Base-by-base conservation (phyloP, 2,329 filamentous ascomycete species). In the Diaporthe eres region DNA sequence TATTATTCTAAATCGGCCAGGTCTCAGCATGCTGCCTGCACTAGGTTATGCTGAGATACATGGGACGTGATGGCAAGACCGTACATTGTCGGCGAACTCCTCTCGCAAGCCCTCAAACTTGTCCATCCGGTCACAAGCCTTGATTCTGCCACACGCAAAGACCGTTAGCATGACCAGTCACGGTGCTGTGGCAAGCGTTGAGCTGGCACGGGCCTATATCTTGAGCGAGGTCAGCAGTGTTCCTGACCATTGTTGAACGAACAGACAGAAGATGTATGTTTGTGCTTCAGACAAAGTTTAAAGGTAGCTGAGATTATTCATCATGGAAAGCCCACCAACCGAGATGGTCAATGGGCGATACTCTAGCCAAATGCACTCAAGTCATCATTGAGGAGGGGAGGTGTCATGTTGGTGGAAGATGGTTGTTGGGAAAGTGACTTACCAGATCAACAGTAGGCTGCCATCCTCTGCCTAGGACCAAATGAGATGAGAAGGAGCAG, bases 321-420 rank as follows among this genome's bases (percentile, higher is more conserved):
- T 98, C 96, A 98, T 91, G 91, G 96, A 98, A 93, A 91, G 90
- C 88, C 87, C 87, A 87, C 88, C 74, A 84, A 85, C 87, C 84
- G 79, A 83, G 82, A 88, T 82, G 85, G 83, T 87, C 86, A 87
- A 89, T 65, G 87, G 86, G 88, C 92, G 92, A 95, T 98, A 90
- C 96, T 98, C 96, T 95, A 98, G 96, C 96, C 96, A 98, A 98
- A 98, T 98, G 96, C 96, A 96, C 96, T 98, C 96, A 96, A 95
- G 96, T 98, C 96, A 98, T 98, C 96, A 97, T 95, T 84, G 84
- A 84, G 84, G 82, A 82, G 78, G 85, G 81, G 76, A 74, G 75
- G 75, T 68, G 55, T 72, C 67, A 71, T 57, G 39, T 60, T 60
- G 34, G 25, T 34, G 67, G 68, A 31, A 28, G 74, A 60, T 65